Evolutionary conservation across 1,284 basidiomycete species (phyloP), one percentile per base, ranked within the genome.

Genomic region (Thecaphora frezii): DNA sequence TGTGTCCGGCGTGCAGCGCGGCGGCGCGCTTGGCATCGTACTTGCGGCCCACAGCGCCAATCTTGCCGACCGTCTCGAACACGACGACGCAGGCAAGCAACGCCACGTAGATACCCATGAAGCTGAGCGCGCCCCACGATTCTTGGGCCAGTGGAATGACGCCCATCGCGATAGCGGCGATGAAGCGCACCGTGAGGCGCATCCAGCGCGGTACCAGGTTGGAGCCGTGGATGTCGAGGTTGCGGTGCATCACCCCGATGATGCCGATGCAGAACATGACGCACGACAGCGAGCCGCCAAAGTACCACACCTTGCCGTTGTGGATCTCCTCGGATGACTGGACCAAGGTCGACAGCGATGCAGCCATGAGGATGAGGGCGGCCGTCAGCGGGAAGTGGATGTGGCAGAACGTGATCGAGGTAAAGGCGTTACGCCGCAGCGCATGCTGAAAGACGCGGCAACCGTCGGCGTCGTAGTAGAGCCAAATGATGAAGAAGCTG

Each of bases 371-470:
- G 18, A 79, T 68, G 9, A 79, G 47, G 13, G 65, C 52, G 0
- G 75, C 76, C 4, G 66, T 69, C 1, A 79, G 58, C 1, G 78
- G 76, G 21, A 72, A 79, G 47, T 80, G 78, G 4, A 79, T 48
- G 33, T 69, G 64, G 14, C 66, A 58, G 38, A 73, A 80, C n/a
- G 60, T 56, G 44, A 77, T 69, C 10, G 65, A 60, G 14, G 75
- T 69, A 25, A 70, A 67, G 46, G 68, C 67, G 59, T 79, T 69
- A 5, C 78, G 54, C 1, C 75, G 60, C 2, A 79, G 59, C 0
- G 77, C 78, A 40, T 80, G 78, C 22, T 76, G 66, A 54, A 71
- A 80, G 5, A 69, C 70, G 3, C 78, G 54, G 3, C 63, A 69
- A 24, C 57, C 61, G 47, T 78, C 78, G 0, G 59, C 45, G 45